Base-by-base conservation (phyloP, 1,139 yeast genomes). In the Debaryomyces psychrophilus region DNA sequence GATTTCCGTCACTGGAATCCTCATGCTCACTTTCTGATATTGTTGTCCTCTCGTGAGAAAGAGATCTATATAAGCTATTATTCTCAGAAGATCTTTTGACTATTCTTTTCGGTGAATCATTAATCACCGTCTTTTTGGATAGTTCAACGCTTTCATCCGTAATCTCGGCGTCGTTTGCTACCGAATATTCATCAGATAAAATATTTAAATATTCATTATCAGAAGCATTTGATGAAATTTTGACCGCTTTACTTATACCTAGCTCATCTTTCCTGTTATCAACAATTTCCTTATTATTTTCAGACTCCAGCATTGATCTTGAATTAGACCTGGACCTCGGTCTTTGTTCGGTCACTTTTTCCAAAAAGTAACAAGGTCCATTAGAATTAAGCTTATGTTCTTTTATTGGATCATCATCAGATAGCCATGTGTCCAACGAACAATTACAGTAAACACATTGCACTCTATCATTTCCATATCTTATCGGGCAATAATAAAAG, bases 371-470 rank as follows among this genome's bases (percentile, higher is more conserved):
- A 56, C 95, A 87, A 20, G 55, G 60, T 2, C 64, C 66, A 0
- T 73, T 71, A 6, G 71, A 65, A 50, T 82, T 68, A 31, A 65
- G 63, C 26, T 58, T 59, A 57, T 83, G 89, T 46, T 80, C 87
- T 3, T 54, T 63, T 25, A 77, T 51, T 0, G 95, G 95, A 50
- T 79, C 82, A 63, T 89, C 96, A 2, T 71, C 71, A 0, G 67
- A 63, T 51, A 81, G 89, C 96, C 96, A 89, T 4, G 83, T 84
- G 52, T 84, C 89, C 17, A 89, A 68, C 1, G 83, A 73, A 15
- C 83, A 69, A 6, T 79, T 83, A 62, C 96, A 89, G 57, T 85
- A 87, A 50, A 84, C 73, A 56, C 96, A 89, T 9, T 77, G 73
- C 0, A 82, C 87, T n/a, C 81, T 67, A 59, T 87, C 95, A 52